Conservation (phyloP, 2,329 filamentous ascomycete genomes). For the Aureobasidium subglaciale region DNA sequence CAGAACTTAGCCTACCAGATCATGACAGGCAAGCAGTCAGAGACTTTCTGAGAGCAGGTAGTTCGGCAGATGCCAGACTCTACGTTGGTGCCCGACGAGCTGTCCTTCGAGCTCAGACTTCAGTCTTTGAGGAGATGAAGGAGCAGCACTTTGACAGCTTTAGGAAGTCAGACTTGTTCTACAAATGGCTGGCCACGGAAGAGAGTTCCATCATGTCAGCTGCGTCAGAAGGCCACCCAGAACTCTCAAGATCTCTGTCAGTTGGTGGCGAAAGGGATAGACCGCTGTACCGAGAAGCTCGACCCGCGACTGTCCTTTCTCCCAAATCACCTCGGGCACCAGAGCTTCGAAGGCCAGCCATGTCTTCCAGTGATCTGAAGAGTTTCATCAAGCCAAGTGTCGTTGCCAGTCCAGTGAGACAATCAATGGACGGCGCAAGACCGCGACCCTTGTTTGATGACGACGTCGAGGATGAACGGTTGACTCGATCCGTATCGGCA, state of each 20-base stretch:
- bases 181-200: constrained; percentile 89
- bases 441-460: constrained; percentile 67
- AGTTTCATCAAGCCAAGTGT: constrained; percentile 22
- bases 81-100: constrained; percentile 77
- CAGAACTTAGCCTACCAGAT: constrained; percentile 71
- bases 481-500: constrained; percentile 71
- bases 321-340: constrained; percentile 21
- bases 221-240: background rate
- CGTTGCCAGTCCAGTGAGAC: constrained; percentile 44
- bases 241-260: constrained; percentile 4
- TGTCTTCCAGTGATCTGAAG: constrained; percentile 55
- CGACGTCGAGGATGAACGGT: constrained; percentile 65
- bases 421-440: constrained; percentile 63
- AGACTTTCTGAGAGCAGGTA: constrained; percentile 71
- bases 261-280: constrained; percentile 1
- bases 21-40: constrained; percentile 63
- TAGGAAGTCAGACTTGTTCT: constrained; percentile 88
- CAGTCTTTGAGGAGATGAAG: constrained; percentile 77
- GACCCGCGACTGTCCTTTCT: background rate
- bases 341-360: constrained; percentile 53
- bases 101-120: constrained; percentile 74
- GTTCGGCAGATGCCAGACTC: constrained; percentile 66
- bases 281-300: background rate
- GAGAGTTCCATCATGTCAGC: constrained; percentile 39
- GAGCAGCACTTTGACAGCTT: constrained; percentile 74